Base-by-base conservation (phyloP, 345 rosid species). In the Corchorus olitorius region DNA sequence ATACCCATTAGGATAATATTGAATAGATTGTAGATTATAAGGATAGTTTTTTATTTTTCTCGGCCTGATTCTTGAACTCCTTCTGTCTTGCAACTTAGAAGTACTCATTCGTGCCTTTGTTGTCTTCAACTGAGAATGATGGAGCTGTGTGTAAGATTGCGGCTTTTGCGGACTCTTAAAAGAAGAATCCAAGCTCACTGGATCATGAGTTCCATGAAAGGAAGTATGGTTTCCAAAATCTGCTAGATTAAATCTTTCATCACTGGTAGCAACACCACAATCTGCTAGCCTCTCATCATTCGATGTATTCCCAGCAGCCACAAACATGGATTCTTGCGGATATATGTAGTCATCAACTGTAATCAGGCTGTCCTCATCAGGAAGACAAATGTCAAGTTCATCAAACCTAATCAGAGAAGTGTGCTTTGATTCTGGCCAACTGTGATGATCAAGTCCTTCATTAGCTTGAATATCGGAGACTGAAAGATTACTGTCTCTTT, bases 351-450 rank as follows among this genome's bases (percentile, higher is more conserved):
- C 80, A 16, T 82, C 77, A 8, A 65, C 54, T 45, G 83, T 77
- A 74, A 85, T 78, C 79, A 85, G 60, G 81, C 79, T 78, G 69
- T 85, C 85, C 72, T 85, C 88, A 27, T 85, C 85, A 33, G 81
- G 88, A 50, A 80, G 71, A 78, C 78, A 82, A 62, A 85, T 65
- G 48, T 70, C 85, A 19, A 74, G 49, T 61, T 69, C 84, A 62
- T 63, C 64, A 68, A 48, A 78, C 33, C 48, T 50, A 39, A n/a
- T n/a, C 34, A 50, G 56, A 39, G 74, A 70, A 65, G 41, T 48
- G 16, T 43, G 41, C 78, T 66, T 61, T 20, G 71, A 55, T 16
- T 37, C 69, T 35, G 6, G 64, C 52, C 53, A 75, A 62, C 61
- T 70, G 43, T 3, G 48, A 53, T 56, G 53, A 48, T 65, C 55